These are phyloP conservation scores for Plasmodium blacklocki DNA, from an alignment of 169 alveolate genomes.

Conservation along the genomic window DNA sequence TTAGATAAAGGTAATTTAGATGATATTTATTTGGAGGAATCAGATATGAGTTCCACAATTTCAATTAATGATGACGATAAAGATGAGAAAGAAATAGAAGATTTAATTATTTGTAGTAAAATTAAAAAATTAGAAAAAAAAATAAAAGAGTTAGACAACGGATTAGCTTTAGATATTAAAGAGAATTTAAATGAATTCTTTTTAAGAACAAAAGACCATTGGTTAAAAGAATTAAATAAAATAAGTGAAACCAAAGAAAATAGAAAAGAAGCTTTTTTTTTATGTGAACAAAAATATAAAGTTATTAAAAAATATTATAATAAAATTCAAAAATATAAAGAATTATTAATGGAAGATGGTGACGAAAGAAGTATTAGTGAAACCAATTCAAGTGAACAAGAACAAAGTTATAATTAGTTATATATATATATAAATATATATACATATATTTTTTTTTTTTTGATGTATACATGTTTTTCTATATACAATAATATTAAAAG, in stretches of 20 bases:
- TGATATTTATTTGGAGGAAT: slow-evolving; percentile 78
- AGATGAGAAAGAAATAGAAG: slow-evolving; percentile 65
- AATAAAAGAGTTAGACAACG: slow-evolving; percentile 24
- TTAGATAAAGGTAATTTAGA: slow-evolving; percentile 81
- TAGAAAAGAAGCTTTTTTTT: slow-evolving; percentile 69
- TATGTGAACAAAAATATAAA: slow-evolving; percentile 59
- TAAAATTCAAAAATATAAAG: slow-evolving; percentile 64
- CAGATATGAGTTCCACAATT: slow-evolving; percentile 48
- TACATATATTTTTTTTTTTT: background rate
- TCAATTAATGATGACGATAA: slow-evolving; percentile 76
- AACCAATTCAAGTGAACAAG: slow-evolving; percentile 20
- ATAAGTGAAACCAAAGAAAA: slow-evolving; percentile 52
- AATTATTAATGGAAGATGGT: slow-evolving; percentile 29
- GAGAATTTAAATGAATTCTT: slow-evolving; percentile 85
- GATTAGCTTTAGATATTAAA: slow-evolving; percentile 62
- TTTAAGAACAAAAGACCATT: slow-evolving; percentile 83
- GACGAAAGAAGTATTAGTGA: slow-evolving; percentile 36
- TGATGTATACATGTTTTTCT: background rate
- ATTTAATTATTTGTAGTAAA: slow-evolving; percentile 53
- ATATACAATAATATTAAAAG: too few species aligned
- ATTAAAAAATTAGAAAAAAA: slow-evolving; percentile 72
- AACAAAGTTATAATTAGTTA: slow-evolving; percentile 15
- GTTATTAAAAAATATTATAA: slow-evolving; percentile 48
- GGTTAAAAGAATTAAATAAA: slow-evolving; percentile 78
- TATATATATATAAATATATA: background rate